Percentiles rank a stretch among this genome's conserved stretches.
These are phyloP conservation scores for Claviceps sp. DNA, from an alignment of 2,329 filamentous ascomycete genomes.

Conservation along the genomic window DNA sequence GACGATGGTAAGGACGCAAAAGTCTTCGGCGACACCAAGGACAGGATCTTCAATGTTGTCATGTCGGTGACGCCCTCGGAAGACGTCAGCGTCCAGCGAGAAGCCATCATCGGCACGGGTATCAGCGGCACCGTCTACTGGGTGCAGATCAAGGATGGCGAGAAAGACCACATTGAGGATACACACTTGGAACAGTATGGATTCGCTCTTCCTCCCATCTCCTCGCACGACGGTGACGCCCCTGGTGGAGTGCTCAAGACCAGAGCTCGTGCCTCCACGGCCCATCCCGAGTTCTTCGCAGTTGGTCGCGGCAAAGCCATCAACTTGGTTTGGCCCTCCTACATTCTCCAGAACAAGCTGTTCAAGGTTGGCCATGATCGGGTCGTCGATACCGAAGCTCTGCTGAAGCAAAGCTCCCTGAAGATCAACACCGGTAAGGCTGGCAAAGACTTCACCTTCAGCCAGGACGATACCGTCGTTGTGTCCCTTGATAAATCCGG, in stretches of 20 bases:
- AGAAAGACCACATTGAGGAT: constrained; percentile 68
- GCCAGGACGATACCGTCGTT: constrained; percentile 87
- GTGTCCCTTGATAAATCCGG: constrained; percentile 95
- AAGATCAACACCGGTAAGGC: constrained; percentile 97
- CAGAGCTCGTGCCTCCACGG: constrained; percentile 76
- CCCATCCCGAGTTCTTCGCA: constrained; percentile 86
- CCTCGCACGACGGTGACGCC: constrained; percentile 75
- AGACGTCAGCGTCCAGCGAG: constrained; percentile 44
- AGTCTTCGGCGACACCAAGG: constrained; percentile 79
- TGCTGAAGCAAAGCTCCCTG: constrained; percentile 73
- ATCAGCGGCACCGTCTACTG: constrained; percentile 97
- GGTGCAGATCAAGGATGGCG: constrained; percentile 63
- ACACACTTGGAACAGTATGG: constrained; percentile 71
- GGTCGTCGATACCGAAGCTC: constrained; percentile 74
- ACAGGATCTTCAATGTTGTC: constrained; percentile 89
- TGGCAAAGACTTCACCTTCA: constrained; percentile 96
- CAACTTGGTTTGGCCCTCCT: constrained; percentile 65
- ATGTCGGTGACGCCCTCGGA: constrained; percentile 57
- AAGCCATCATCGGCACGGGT: constrained; percentile 82
- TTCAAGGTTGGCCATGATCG: constrained; percentile 52
- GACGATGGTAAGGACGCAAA: constrained; percentile 86
- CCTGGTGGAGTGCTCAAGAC: constrained; percentile 92
- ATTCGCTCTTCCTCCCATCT: constrained; percentile 79
- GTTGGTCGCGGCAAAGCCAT: constrained; percentile 94
- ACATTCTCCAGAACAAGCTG: constrained; percentile 47